Percentiles rank a stretch among this genome's conserved stretches.
phyloP scores from a whole-genome alignment of 306 rosid species.

The Pyrus communis region DNA sequence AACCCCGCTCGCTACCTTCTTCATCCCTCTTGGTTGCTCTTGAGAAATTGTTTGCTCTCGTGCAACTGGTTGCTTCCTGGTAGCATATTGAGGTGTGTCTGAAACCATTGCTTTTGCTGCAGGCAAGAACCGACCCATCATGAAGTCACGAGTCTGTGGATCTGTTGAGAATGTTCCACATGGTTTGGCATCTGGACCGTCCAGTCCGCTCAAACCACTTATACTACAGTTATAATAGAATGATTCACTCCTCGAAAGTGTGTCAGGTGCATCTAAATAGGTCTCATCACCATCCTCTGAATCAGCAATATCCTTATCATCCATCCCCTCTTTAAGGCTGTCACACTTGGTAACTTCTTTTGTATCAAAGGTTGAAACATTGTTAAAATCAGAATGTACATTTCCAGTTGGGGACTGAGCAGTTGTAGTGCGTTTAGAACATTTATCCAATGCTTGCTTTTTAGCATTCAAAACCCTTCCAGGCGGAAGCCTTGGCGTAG shows the following conservation, averaged over 20 bases:
- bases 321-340: slow-evolving; percentile 18
- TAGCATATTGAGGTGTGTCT: slow-evolving; percentile 44
- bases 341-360: slow-evolving; percentile 14
- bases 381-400: slow-evolving; percentile 17
- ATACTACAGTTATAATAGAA: slow-evolving; percentile 61
- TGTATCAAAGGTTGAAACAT: slow-evolving; percentile 23
- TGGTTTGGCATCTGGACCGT: slow-evolving; percentile 37
- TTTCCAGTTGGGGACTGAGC: slow-evolving; percentile 25
- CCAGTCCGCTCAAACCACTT: slow-evolving; percentile 66
- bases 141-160: slow-evolving; percentile 54
- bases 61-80: slow-evolving; percentile 36
- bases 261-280: slow-evolving; percentile 56
- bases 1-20: slow-evolving; percentile 23
- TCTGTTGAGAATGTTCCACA: slow-evolving; percentile 44
- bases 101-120: slow-evolving; percentile 87
- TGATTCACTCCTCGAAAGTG: slow-evolving; percentile 73
- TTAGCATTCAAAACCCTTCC: slow-evolving; percentile 45
- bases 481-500: slow-evolving; percentile 59
- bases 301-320: slow-evolving; percentile 26
- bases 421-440: slow-evolving; percentile 22
- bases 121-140: slow-evolving; percentile 79
- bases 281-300: slow-evolving; percentile 56
- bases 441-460: slow-evolving; percentile 29
- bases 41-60: slow-evolving; percentile 35
- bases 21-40: slow-evolving; percentile 44